Evolutionary conservation across 306 rosid species (phyloP).

Genomic region (Ammopiptanthus mongolicus): DNA sequence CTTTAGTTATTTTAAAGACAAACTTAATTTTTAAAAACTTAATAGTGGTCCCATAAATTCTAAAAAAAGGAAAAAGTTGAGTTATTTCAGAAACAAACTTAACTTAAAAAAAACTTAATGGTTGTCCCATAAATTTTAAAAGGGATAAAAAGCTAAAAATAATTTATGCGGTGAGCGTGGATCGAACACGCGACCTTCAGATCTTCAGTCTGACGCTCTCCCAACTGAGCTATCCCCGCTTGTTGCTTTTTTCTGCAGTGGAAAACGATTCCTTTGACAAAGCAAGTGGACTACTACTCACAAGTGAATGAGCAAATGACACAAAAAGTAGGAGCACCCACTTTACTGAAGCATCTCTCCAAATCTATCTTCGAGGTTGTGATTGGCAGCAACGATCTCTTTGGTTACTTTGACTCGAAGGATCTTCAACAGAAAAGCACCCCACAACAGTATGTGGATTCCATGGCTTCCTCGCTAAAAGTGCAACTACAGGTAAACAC

Average conservation of each 20-base stretch:
- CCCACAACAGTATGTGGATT: slow-evolving; percentile 43
- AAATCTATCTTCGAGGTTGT: slow-evolving; percentile 53
- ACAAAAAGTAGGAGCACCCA: slow-evolving; percentile 27
- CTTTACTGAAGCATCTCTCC: slow-evolving; percentile 41
- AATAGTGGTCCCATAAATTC: too few relatives aligned
- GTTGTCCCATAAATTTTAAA: too few relatives aligned
- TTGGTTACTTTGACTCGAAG: slow-evolving; percentile 45
- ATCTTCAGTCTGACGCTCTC: slow-evolving; percentile 12
- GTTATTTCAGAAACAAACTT: too few relatives aligned
- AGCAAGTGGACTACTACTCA: slow-evolving; percentile 51
- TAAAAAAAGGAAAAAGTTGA: too few relatives aligned
- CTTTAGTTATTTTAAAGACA: too few relatives aligned
- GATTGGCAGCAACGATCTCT: slow-evolving; percentile 80
- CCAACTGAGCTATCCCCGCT: slow-evolving; percentile 16
- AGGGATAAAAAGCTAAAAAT: neutral
- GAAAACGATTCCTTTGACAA: slow-evolving; percentile 38
- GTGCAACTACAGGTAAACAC: slow-evolving; percentile 49
- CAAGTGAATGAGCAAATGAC: slow-evolving; percentile 27
- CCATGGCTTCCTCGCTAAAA: slow-evolving; percentile 47
- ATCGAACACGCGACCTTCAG: slow-evolving; percentile 14
- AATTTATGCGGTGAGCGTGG: neutral
- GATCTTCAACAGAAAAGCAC: slow-evolving; percentile 27
- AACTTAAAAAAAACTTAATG: too few relatives aligned
- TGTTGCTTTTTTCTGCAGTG: slow-evolving; percentile 15
- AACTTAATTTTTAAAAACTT: too few relatives aligned